Evolutionary conservation across 768 basidiomycete genomes (phyloP).

Genomic region (Holtermanniella nyarrowii): DNA sequence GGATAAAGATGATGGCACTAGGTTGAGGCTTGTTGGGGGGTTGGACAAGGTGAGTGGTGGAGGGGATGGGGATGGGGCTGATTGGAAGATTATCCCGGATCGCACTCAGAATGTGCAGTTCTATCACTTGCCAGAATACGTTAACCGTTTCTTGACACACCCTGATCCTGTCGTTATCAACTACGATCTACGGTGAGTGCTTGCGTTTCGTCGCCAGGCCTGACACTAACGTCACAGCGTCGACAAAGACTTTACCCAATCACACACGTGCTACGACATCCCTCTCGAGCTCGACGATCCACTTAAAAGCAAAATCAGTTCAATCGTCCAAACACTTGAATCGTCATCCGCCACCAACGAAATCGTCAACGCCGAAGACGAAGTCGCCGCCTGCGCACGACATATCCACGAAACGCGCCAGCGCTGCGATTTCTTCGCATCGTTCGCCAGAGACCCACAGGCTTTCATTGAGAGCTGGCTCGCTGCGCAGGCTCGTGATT

Average conservation of each 20-base stretch:
- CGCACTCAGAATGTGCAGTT: constrained; percentile 48
- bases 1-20: constrained; percentile 46
- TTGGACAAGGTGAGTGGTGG: constrained; percentile 28
- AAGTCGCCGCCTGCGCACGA: constrained; percentile 76
- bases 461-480: constrained; percentile 81
- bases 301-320: constrained; percentile 58
- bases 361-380: constrained; percentile 70
- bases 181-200: constrained; percentile 46
- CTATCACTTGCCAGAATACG: constrained; percentile 69
- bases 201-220: not conserved
- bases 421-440: constrained; percentile 73
- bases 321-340: constrained; percentile 56
- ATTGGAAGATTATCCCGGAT: constrained; percentile 25
- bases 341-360: constrained; percentile 57
- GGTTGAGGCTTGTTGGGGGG: constrained; percentile 30
- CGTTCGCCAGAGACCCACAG: constrained; percentile 60
- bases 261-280: constrained; percentile 71
- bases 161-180: constrained; percentile 73
- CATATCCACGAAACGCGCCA: constrained; percentile 76
- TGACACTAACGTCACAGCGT: constrained; percentile 16
- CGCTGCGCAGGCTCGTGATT: constrained; percentile 79
- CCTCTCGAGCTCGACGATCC: constrained; percentile 81
- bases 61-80: not conserved
- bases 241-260: constrained; percentile 50
- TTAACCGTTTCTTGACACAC: constrained; percentile 65